These are phyloP conservation scores for Opeltia flavorubescens DNA, from an alignment of 495 filamentous ascomycete genomes.

Conservation along the genomic window DNA sequence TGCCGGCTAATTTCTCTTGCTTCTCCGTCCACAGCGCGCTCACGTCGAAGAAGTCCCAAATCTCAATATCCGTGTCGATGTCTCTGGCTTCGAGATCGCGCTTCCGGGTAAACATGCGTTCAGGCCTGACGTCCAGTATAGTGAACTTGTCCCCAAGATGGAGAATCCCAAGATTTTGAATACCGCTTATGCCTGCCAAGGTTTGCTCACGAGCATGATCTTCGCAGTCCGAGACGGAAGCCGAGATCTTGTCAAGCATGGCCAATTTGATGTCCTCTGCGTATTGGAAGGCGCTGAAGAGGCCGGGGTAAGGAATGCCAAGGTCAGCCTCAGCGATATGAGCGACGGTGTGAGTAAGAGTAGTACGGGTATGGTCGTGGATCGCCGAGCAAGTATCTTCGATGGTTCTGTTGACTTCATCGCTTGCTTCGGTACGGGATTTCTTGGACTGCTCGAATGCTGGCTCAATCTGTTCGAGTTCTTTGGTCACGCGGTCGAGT, in stretches of 20 bases:
- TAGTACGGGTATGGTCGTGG: constrained; percentile 65
- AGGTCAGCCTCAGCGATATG: constrained; percentile 63
- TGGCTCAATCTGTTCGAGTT: constrained; percentile 72
- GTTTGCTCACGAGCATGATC: constrained; percentile 69
- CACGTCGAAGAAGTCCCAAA: constrained; percentile 89
- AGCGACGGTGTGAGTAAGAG: constrained; percentile 54
- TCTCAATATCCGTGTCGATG: constrained; percentile 72
- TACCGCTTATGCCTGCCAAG: constrained; percentile 66
- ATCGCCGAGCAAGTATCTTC: constrained; percentile 75
- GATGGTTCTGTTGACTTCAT: constrained; percentile 65
- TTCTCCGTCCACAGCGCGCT: constrained; percentile 57
- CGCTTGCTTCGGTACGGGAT: constrained; percentile 66
- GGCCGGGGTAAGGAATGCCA: constrained; percentile 71
- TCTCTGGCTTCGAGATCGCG: constrained; percentile 67
- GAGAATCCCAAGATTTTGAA: constrained; percentile 74
- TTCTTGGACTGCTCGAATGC: constrained; percentile 71
- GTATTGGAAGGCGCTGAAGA: constrained; percentile 77
- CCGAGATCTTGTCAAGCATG: constrained; percentile 76
- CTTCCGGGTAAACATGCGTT: constrained; percentile 82
- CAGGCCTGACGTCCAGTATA: constrained; percentile 70
- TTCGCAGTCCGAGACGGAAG: constrained; percentile 65
- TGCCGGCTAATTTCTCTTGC: constrained; percentile 87
- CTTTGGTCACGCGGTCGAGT: constrained; percentile 66
- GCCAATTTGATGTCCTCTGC: constrained; percentile 85
- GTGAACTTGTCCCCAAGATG: constrained; percentile 80